Percentiles rank a stretch among this genome's conserved stretches.
Evolutionary conservation across 371 early-diverging fungal species (phyloP).

Genomic region (Entomophthora muscae): DNA sequence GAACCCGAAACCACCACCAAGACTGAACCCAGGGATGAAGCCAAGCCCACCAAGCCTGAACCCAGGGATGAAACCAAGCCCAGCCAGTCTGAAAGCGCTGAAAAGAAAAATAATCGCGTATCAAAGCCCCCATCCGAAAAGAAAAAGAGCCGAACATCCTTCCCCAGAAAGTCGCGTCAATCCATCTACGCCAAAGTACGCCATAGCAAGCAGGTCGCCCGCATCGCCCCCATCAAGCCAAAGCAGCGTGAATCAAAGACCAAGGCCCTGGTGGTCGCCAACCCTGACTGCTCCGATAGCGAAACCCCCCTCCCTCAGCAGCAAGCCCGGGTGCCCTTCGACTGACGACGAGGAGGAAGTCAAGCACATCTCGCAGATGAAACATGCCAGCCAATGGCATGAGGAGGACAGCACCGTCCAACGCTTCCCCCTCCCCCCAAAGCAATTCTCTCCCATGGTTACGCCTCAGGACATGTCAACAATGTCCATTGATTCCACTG

Average conservation of each 20-base stretch:
- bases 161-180: background rate
- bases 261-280: background rate
- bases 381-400: background rate
- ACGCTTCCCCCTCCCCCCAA: background rate
- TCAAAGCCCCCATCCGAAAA: background rate
- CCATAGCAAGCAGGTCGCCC: background rate
- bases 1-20: background rate
- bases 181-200: background rate
- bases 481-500: background rate
- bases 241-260: background rate
- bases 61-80: background rate
- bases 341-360: background rate
- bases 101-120: background rate
- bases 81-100: background rate
- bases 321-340: background rate
- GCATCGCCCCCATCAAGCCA: background rate
- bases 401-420: background rate
- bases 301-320: background rate
- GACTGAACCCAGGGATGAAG: background rate
- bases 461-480: background rate
- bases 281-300: background rate
- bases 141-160: background rate
- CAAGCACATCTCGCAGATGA: background rate
- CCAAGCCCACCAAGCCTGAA: background rate
- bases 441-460: background rate